Conservation (phyloP, 2,329 filamentous ascomycete species). For the Botrytis hyacinthi region DNA sequence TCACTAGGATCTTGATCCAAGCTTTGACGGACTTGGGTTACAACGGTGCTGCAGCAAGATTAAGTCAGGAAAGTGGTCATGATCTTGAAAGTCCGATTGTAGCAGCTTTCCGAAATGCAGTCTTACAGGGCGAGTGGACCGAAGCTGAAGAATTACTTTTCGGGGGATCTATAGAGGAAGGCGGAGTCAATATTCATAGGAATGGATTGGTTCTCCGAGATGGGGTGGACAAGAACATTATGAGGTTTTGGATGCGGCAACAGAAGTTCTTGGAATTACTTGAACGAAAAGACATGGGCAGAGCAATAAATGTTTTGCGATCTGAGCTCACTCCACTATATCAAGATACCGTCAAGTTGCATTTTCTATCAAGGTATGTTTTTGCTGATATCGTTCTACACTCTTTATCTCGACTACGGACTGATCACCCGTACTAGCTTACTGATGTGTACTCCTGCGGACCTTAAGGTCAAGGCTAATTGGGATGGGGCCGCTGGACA, state of each 20-base stretch:
- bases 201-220: constrained; percentile 72
- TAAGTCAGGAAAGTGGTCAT: constrained; percentile 81
- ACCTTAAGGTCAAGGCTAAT: constrained; percentile 71
- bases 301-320: constrained; percentile 79
- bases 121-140: constrained; percentile 77
- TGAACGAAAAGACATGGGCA: constrained; percentile 69
- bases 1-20: constrained; percentile 90
- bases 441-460: constrained; percentile 83
- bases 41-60: constrained; percentile 66
- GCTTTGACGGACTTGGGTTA: constrained; percentile 88
- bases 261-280: constrained; percentile 94
- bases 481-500: constrained; percentile 81
- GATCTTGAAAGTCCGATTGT: constrained; percentile 84
- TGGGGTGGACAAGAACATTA: constrained; percentile 70
- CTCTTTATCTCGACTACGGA: constrained; percentile 2
- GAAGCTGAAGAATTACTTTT: constrained; percentile 82
- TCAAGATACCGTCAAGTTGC: constrained; percentile 72
- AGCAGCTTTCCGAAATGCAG: constrained; percentile 77
- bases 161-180: constrained; percentile 47
- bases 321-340: constrained; percentile 84
- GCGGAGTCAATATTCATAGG: constrained; percentile 44
- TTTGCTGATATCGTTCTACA: neutral
- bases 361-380: constrained; percentile 71
- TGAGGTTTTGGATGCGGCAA: constrained; percentile 85
- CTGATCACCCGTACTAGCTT: constrained; percentile 51